Percentiles rank a stretch among this genome's conserved stretches.
phyloP scores from a whole-genome alignment of 345 rosid genomes.

The Schrenkiella parvula region DNA sequence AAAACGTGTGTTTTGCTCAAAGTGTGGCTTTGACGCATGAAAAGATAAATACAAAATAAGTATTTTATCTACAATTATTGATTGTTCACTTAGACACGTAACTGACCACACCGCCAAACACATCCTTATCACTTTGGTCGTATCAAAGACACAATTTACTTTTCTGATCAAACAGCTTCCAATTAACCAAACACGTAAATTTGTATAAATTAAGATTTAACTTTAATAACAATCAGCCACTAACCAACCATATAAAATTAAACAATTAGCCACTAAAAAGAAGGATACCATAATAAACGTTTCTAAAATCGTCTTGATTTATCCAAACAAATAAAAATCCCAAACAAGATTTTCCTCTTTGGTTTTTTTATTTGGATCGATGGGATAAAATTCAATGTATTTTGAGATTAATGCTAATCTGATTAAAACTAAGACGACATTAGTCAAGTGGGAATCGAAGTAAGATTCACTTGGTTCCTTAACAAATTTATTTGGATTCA shows the following conservation, averaged over 20 bases:
- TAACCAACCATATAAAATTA: neutral
- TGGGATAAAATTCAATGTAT: neutral
- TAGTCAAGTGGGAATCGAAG: neutral
- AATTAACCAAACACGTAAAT: neutral
- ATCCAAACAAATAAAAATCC: neutral
- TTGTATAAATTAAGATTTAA: neutral
- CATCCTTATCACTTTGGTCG: slow-evolving; percentile 34
- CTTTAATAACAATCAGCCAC: neutral
- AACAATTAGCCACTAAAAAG: neutral
- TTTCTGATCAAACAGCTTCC: neutral
- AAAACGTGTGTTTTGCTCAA: neutral
- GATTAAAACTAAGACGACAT: neutral
- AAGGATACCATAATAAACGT: neutral
- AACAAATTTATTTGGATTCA: neutral
- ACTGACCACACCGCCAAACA: slow-evolving; percentile 26
- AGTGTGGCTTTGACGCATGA: slow-evolving; percentile 6
- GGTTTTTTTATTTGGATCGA: neutral
- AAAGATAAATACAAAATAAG: slow-evolving; percentile 21
- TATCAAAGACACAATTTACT: neutral
- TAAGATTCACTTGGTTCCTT: neutral
- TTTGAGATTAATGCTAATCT: neutral
- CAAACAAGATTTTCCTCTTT: too few species aligned
- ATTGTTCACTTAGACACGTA: slow-evolving; percentile 26
- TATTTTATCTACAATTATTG: slow-evolving; percentile 15
- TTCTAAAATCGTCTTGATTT: neutral